Percentiles rank a stretch among this genome's conserved stretches.
Conservation (phyloP, 169 alveolate genomes). For the Plasmodium ovale region DNA sequence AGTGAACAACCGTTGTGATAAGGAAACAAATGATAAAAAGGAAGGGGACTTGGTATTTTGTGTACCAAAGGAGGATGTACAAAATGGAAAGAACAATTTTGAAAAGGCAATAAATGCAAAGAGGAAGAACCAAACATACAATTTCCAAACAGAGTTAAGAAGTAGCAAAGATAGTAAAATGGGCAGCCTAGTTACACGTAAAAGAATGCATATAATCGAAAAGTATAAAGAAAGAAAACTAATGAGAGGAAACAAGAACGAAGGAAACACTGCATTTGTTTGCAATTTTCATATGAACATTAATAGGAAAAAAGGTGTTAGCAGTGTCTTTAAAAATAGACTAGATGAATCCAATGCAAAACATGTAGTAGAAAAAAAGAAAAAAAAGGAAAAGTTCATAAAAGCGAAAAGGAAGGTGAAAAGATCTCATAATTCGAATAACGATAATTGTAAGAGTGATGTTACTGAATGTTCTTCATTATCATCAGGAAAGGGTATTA, state of each 20-base stretch:
- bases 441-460: neutral
- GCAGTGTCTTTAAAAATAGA: slow-evolving; percentile 6
- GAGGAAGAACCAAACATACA: neutral
- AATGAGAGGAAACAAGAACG: neutral
- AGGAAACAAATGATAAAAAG: neutral
- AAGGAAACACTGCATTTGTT: neutral
- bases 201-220: neutral
- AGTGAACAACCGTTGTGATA: neutral
- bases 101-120: slow-evolving; percentile 1
- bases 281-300: slow-evolving; percentile 21
- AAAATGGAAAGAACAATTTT: neutral
- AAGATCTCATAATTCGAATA: slow-evolving; percentile 9
- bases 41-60: neutral
- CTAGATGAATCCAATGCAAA: neutral
- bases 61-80: neutral
- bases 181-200: neutral
- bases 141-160: neutral
- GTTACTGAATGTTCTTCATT: neutral
- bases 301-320: slow-evolving; percentile 27
- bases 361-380: slow-evolving; percentile 6
- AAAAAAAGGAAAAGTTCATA: slow-evolving; percentile 10
- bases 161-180: neutral
- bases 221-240: slow-evolving; percentile 6
- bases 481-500: neutral
- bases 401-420: slow-evolving; percentile 9